Percentiles rank a stretch among this genome's conserved stretches.
Conservation (phyloP, 2,329 filamentous ascomycete species). For the Epichloe scottii region DNA sequence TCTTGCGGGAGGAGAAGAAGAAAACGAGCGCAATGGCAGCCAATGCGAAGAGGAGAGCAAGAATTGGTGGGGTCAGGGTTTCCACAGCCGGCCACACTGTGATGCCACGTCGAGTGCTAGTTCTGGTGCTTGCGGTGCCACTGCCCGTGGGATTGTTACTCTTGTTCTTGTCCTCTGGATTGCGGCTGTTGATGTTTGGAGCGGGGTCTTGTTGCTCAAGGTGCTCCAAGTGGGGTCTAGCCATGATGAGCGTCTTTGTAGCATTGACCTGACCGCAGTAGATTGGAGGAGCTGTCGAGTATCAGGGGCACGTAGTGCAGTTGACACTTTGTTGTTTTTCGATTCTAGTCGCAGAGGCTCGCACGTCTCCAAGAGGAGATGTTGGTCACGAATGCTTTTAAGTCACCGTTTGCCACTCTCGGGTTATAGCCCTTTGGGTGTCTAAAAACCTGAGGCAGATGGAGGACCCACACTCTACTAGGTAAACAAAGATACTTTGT, state of each 20-base stretch:
- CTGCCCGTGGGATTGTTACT: not conserved
- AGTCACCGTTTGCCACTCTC: not conserved
- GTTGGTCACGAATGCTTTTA: not conserved
- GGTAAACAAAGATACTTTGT: too few species aligned
- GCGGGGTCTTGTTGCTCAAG: slow-evolving; percentile 5
- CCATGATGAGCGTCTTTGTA: slow-evolving; percentile 3
- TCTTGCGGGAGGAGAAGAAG: slow-evolving; percentile 7
- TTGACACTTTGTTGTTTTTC: not conserved
- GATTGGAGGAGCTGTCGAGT: too few species aligned
- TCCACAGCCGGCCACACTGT: slow-evolving; percentile 20
- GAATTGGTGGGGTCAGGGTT: slow-evolving; percentile 32
- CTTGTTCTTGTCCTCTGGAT: not conserved
- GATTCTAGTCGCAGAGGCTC: not conserved
- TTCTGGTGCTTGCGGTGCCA: not conserved
- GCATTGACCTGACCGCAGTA: too few species aligned
- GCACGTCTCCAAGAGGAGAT: not conserved
- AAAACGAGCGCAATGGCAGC: slow-evolving; percentile 20
- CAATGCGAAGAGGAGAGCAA: slow-evolving; percentile 26
- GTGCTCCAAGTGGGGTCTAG: slow-evolving; percentile 3
- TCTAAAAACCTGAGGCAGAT: not conserved
- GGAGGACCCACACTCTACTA: too few species aligned
- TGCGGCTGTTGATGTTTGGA: slow-evolving; percentile 2
- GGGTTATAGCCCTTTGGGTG: too few species aligned
- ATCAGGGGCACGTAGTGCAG: too few species aligned
- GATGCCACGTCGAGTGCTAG: slow-evolving; percentile 5